Percentiles rank a stretch among this genome's conserved stretches.
Evolutionary conservation across 768 basidiomycete genomes (phyloP).

Genomic region (Galerina sulciceps): DNA sequence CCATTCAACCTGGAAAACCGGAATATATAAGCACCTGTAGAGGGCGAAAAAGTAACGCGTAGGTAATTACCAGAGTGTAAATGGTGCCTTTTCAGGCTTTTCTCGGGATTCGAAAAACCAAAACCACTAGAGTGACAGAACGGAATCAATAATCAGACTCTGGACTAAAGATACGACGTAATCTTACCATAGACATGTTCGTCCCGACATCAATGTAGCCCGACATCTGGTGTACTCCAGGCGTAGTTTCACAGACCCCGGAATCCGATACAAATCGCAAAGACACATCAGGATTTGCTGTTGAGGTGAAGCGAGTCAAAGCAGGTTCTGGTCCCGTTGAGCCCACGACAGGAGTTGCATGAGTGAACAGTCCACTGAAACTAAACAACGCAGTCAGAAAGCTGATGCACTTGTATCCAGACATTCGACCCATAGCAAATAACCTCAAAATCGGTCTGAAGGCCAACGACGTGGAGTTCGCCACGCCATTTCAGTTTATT

Average conservation of each 20-base stretch:
- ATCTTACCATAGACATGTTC: constrained; percentile 60
- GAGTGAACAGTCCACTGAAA: neutral
- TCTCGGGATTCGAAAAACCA: constrained; percentile 75
- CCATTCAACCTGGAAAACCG: constrained; percentile 50
- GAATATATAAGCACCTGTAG: too few species aligned
- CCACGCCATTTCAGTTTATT: too few species aligned
- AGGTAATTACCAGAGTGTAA: constrained; percentile 62
- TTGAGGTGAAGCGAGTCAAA: constrained; percentile 21
- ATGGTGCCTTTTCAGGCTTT: constrained; percentile 62
- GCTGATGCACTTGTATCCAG: neutral
- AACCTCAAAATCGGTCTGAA: neutral
- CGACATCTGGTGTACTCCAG: constrained; percentile 60
- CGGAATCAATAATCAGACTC: neutral
- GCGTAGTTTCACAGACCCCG: constrained; percentile 69
- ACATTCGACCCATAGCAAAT: neutral
- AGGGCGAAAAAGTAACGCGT: neutral
- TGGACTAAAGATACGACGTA: neutral
- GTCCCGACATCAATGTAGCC: constrained; percentile 64
- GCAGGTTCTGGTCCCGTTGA: neutral
- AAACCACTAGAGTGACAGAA: constrained; percentile 54
- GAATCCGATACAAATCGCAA: constrained; percentile 60
- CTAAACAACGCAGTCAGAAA: neutral
- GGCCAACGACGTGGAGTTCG: neutral
- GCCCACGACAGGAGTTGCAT: constrained; percentile 16
- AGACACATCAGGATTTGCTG: constrained; percentile 28